These are phyloP conservation scores for Phytomonas sp. DNA, from an alignment of 208 protist species.

Conservation along the genomic window DNA sequence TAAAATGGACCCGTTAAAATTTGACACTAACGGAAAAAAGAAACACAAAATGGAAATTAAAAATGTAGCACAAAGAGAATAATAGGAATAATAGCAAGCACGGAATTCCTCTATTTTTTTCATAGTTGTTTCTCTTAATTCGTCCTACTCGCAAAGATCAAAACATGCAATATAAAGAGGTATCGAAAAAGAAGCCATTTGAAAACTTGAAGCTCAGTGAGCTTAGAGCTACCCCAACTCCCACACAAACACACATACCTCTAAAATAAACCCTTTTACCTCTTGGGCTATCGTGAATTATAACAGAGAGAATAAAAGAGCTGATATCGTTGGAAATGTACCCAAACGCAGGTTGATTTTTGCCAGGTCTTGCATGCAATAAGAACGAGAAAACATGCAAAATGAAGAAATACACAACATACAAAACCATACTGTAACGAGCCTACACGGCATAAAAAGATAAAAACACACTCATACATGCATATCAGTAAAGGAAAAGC, in stretches of 20 bases:
- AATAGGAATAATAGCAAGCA: neutral
- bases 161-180: neutral
- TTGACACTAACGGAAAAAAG: neutral
- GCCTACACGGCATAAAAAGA: neutral
- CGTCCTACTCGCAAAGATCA: neutral
- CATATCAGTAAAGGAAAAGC: neutral
- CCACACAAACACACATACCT: slow-evolving; percentile 5
- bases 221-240: neutral
- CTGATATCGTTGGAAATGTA: neutral
- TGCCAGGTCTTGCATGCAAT: neutral
- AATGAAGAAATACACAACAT: slow-evolving; percentile 10
- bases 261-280: neutral
- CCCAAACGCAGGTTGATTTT: neutral
- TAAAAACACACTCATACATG: neutral
- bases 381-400: neutral
- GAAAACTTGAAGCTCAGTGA: neutral
- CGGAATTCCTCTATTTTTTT: neutral
- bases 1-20: neutral
- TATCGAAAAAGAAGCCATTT: neutral
- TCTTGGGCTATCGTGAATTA: neutral
- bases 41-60: slow-evolving; percentile 7
- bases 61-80: slow-evolving; percentile 5
- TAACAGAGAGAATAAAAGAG: neutral
- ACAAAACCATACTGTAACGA: slow-evolving; percentile 12
- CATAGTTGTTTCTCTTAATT: neutral